Evolutionary conservation across 352 stramenopile genomes (phyloP).

Genomic region (Thalassiosira allenii): DNA sequence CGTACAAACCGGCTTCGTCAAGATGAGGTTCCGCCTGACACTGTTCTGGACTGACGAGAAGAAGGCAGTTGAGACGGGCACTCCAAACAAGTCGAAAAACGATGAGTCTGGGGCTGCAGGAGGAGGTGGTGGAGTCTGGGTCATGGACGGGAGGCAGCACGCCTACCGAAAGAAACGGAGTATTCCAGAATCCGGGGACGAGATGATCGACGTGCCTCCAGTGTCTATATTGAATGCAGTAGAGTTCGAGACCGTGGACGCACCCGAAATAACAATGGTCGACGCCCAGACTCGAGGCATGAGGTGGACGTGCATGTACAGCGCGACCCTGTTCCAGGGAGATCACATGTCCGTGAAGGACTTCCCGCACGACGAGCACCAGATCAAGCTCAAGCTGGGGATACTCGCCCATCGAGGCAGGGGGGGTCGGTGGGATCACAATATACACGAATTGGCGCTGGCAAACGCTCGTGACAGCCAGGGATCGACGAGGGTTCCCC

Average conservation of each 20-base stretch:
- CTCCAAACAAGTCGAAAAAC: background rate
- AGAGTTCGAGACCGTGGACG: constrained; percentile 9
- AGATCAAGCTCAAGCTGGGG: constrained; percentile 20
- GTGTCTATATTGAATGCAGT: constrained; percentile 36
- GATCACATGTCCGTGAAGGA: constrained; percentile 22
- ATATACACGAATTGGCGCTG: constrained; percentile 7
- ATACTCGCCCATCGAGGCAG: constrained; percentile 23
- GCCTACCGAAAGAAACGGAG: constrained; percentile 12
- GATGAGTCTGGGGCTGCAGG: background rate
- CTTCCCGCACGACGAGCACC: constrained; percentile 36
- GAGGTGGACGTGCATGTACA: constrained; percentile 48
- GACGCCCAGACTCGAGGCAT: constrained; percentile 16
- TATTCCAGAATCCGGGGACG: background rate
- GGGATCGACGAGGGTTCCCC: constrained; percentile 20
- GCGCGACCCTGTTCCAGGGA: constrained; percentile 32
- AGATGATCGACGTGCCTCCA: constrained; percentile 33
- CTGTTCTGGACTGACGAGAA: constrained; percentile 51
- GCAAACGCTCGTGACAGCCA: constrained; percentile 16
- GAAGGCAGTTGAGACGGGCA: background rate
- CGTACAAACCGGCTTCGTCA: constrained; percentile 30
- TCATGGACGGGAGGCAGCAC: constrained; percentile 42
- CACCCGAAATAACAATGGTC: constrained; percentile 29
- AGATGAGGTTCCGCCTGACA: constrained; percentile 50
- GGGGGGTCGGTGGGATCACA: constrained; percentile 32
- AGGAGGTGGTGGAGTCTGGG: constrained; percentile 25